Percentiles rank a stretch among this genome's conserved stretches.
Evolutionary conservation across 2,329 filamentous ascomycete genomes (phyloP).

Genomic region (Alternaria sp.): DNA sequence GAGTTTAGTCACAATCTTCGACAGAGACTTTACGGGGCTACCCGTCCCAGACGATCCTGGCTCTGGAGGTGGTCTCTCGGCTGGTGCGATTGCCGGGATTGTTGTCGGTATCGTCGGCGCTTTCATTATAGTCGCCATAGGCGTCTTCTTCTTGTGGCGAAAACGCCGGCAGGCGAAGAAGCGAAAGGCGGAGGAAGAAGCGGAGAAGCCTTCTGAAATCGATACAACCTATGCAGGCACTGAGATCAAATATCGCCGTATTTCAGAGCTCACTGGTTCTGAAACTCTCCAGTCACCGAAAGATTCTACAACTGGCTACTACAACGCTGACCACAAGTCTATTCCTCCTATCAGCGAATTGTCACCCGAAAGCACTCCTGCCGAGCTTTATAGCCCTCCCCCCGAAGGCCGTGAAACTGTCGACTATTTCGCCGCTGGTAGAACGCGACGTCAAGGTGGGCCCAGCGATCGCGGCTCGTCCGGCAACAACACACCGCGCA

Average conservation of each 20-base stretch:
- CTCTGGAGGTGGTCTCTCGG: constrained; percentile 27
- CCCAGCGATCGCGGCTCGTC: constrained; percentile 37
- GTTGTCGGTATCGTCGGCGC: constrained; percentile 45
- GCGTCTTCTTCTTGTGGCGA: constrained; percentile 41
- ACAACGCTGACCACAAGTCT: constrained; percentile 34
- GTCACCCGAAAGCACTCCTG: constrained; percentile 43
- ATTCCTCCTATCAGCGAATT: constrained; percentile 47
- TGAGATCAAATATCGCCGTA: constrained; percentile 43
- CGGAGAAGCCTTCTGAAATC: constrained; percentile 34
- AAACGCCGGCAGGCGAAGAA: constrained; percentile 26
- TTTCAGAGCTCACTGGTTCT: constrained; percentile 48
- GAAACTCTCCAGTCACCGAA: constrained; percentile 38
- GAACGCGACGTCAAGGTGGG: constrained; percentile 30
- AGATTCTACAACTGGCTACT: constrained; percentile 37
- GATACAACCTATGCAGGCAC: constrained; percentile 39
- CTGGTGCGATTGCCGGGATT: constrained; percentile 46
- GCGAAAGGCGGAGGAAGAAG: constrained; percentile 3
- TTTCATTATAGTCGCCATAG: constrained; percentile 35
- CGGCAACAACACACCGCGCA: constrained; percentile 36
- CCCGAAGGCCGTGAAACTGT: constrained; percentile 18
- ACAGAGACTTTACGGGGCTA: constrained; percentile 23
- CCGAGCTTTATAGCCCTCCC: constrained; percentile 47
- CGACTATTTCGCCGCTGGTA: constrained; percentile 42
- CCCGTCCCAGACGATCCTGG: not conserved
- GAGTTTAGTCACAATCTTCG: constrained; percentile 37